Percentiles rank a stretch among this genome's conserved stretches.
phyloP scores from a whole-genome alignment of 148 eudicot species.

The Rhododendron ovatum region DNA sequence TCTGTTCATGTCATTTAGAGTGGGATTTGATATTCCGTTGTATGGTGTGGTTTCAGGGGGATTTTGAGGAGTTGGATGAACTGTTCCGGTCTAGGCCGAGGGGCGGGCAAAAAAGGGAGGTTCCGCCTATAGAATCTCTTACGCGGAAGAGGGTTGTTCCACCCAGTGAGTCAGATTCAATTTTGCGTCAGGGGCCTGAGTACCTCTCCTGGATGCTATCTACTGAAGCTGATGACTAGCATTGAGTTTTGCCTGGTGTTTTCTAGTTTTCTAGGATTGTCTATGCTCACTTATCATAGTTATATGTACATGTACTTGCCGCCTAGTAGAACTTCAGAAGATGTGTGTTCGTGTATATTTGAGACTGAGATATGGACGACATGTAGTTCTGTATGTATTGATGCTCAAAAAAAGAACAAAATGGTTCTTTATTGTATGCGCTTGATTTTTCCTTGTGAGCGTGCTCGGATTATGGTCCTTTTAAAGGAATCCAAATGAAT shows the following conservation, averaged over 20 bases:
- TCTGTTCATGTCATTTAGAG: neutral
- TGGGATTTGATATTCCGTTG: neutral
- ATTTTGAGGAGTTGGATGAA: conserved; percentile 45
- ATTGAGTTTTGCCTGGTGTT: neutral
- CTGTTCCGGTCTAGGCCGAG: conserved; percentile 43
- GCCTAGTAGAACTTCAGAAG: neutral
- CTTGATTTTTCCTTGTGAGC: neutral
- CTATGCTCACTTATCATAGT: neutral
- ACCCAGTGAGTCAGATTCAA: conserved; percentile 21
- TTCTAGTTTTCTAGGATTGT: neutral
- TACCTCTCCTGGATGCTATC: conserved; percentile 30
- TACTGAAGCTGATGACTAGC: conserved; percentile 17
- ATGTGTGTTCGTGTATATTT: neutral
- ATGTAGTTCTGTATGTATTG: neutral
- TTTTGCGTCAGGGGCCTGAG: conserved; percentile 22
- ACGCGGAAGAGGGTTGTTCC: conserved; percentile 38
- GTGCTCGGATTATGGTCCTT: neutral
- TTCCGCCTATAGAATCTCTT: conserved; percentile 32
- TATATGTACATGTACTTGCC: neutral
- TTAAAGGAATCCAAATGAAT: too few relatives aligned
- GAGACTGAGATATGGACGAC: neutral
- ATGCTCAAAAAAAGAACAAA: neutral
- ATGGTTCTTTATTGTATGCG: neutral
- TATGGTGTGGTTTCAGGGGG: conserved; percentile 32
- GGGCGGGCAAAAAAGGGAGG: conserved; percentile 45